These are phyloP conservation scores for Vigna mungo DNA, from an alignment of 306 rosid species.

Conservation along the genomic window DNA sequence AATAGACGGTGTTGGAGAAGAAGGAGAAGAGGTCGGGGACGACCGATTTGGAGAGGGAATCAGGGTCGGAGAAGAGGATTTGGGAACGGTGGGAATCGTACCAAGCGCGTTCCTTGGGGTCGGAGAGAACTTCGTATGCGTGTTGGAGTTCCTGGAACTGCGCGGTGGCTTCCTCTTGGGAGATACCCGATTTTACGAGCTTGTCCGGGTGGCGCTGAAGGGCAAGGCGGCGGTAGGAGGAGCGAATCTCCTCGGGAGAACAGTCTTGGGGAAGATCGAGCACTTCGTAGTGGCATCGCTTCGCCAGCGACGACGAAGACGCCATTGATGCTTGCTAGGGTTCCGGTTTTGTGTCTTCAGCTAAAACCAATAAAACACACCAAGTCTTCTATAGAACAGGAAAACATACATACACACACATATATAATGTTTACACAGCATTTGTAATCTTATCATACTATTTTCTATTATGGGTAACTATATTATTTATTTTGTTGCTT, in stretches of 20 bases:
- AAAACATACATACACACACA: no score
- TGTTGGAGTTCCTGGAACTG: constrained; percentile 93
- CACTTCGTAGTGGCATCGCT: constrained; percentile 97
- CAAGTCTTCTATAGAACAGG: neutral
- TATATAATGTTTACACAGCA: no score
- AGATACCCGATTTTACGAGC: constrained; percentile 80
- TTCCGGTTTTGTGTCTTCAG: neutral
- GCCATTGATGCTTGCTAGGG: constrained; percentile 56
- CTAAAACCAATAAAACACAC: neutral
- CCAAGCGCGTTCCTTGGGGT: constrained; percentile 94
- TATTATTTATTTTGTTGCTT: no score
- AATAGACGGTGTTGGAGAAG: constrained; percentile 81
- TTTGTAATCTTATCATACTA: no score
- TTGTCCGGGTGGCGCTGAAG: constrained; percentile 97
- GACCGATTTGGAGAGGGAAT: constrained; percentile 52
- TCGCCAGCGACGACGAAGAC: constrained; percentile 48
- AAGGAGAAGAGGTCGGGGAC: constrained; percentile 88
- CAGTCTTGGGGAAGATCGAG: constrained; percentile 67
- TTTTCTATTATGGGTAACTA: no score
- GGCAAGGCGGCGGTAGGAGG: constrained; percentile 79
- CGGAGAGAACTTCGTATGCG: constrained; percentile 95
- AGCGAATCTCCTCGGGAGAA: constrained; percentile 77
- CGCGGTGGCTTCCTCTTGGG: constrained; percentile 81
- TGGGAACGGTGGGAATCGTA: constrained; percentile 97
- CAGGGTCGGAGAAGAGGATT: constrained; percentile 84